Evolutionary conservation across 345 rosid genomes (phyloP).

Genomic region (Hypericum perforatum): DNA sequence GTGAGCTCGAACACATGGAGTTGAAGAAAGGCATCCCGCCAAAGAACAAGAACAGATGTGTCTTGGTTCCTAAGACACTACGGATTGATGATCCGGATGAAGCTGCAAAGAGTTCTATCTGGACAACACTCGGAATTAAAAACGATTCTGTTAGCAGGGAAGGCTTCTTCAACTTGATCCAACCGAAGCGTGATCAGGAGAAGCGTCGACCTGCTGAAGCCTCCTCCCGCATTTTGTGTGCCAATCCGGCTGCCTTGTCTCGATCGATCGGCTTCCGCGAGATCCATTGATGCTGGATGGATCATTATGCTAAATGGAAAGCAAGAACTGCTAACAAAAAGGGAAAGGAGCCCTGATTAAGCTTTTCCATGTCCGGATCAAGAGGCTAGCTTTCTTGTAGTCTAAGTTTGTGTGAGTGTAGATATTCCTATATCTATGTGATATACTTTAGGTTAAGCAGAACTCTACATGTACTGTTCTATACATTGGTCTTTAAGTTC

Average conservation of each 20-base stretch:
- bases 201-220: constrained; percentile 31
- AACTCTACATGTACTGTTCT: not conserved
- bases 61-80: not conserved
- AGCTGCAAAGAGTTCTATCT: constrained; percentile 4
- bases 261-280: constrained; percentile 71
- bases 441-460: constrained; percentile 9
- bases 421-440: constrained; percentile 16
- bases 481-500: not conserved
- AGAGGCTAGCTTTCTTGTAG: constrained; percentile 13
- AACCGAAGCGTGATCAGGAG: constrained; percentile 30
- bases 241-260: constrained; percentile 87
- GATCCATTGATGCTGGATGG: constrained; percentile 12
- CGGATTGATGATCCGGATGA: not conserved
- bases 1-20: constrained; percentile 17
- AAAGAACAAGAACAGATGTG: not conserved
- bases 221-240: constrained; percentile 31
- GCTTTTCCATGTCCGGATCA: too few species aligned
- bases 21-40: not conserved
- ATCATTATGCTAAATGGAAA: constrained; percentile 6
- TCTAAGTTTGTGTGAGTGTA: constrained; percentile 21
- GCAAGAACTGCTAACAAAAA: too few species aligned
- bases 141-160: constrained; percentile 36
- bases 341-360: too few species aligned
- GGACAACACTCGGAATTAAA: constrained; percentile 14
- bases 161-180: constrained; percentile 50